Evolutionary conservation across 164 flowering plant species (phyloP), one percentile per base, ranked within the genome.

Genomic region (Magnolia officinalis): DNA sequence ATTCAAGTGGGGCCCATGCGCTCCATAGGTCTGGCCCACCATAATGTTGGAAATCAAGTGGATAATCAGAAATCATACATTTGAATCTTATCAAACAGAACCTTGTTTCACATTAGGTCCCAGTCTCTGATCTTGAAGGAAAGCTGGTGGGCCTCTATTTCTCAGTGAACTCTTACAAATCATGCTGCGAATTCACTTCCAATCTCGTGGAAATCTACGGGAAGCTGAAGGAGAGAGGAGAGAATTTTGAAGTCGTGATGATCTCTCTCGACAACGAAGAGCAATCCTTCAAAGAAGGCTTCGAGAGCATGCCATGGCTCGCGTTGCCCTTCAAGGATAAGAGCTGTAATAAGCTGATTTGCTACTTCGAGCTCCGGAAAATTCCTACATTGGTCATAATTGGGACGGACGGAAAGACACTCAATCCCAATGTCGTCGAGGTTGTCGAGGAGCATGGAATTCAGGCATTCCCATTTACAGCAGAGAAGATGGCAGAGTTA

Each of bases 401-500:
- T 18, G 85, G 85, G 16, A 58, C 59, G 0, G 81, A 75, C 51
- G 88, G 88, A 21, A 83, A 78, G 72, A 82, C 83, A 66, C 72
- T 81, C 4, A 66, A 76, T 37, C 18, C 78, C 18, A 75, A 83
- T 73, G 86, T 61, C 14, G 73, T 75, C 5, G 82, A 81, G 31
- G 2, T 69, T 18, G 19, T 83, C 2, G 73, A 77, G n/a, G 78
- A 75, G 9, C 77, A 78, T 75, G 84, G 84, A 6, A 23, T 67
- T 52, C 76, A 70, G 26, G 84, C 83, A 1, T 85, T 80, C 75
- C 86, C 88, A n/a, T 85, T 85, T 71, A 65, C 83, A 14, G 64
- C 73, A 2, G 83, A 85, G 70, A 85, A 75, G 72, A 52, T 82
- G 71, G 78, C 63, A 26, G 81, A 80, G 72, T 74, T 85, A 6